phyloP scores from a whole-genome alignment of 176 grass and related monocot genomes.

The Coix lacrymajobi region DNA sequence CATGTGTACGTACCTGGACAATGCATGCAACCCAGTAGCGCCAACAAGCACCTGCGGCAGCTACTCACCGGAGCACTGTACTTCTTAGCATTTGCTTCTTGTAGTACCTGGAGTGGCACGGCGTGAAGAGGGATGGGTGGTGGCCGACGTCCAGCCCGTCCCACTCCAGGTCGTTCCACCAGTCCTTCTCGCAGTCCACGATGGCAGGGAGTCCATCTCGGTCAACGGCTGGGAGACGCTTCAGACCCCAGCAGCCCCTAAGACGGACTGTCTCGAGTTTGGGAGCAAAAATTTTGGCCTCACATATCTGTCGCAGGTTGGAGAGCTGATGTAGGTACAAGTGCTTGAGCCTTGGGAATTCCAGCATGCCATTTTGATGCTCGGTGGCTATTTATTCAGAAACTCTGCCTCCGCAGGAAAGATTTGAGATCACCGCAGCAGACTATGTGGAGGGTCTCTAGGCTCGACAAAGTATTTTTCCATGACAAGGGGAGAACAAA shows the following conservation, averaged over 20 bases:
- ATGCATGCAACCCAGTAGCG: neutral
- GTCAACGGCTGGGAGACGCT: neutral
- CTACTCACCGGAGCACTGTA: neutral
- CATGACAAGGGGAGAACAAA: neutral
- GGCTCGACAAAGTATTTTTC: neutral
- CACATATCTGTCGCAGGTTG: neutral
- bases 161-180: slow-evolving; percentile 18
- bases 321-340: neutral
- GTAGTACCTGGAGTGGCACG: neutral
- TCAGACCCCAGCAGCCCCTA: neutral
- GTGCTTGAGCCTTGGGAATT: slow-evolving; percentile 13
- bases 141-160: neutral
- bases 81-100: neutral
- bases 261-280: neutral
- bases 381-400: too few relatives aligned
- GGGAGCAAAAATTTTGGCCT: neutral
- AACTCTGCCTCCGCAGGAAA: neutral
- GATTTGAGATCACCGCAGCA: neutral
- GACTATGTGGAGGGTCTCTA: neutral
- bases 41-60: neutral
- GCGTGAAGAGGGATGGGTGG: neutral
- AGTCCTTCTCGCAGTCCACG: slow-evolving; percentile 14
- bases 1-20: neutral
- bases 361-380: neutral
- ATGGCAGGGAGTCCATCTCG: rapidly evolving